Conservation (phyloP, 345 rosid genomes). For the Eucalyptus pauciflora region DNA sequence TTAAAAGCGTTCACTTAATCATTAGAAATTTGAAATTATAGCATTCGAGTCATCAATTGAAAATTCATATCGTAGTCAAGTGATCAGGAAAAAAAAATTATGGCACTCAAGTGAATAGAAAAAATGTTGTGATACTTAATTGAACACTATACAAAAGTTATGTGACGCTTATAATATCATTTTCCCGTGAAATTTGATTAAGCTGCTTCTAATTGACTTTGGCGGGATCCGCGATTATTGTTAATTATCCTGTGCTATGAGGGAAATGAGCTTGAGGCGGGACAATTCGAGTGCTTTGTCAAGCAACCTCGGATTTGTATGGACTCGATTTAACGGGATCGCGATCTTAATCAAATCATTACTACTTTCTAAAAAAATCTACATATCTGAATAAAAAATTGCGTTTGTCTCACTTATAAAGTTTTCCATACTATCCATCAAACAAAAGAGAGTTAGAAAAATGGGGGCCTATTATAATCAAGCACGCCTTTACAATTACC, state of each 20-base stretch:
- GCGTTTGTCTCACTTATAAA: not conserved
- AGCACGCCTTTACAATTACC: not conserved
- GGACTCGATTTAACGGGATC: not conserved
- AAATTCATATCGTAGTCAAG: no score
- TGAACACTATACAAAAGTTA: rapidly evolving
- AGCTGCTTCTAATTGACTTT: rapidly evolving
- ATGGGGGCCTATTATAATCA: not conserved
- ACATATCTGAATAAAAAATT: not conserved
- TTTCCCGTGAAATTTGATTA: rapidly evolving
- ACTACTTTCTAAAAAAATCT: not conserved
- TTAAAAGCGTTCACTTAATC: no score
- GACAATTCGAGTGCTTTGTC: not conserved
- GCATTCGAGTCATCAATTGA: rapidly evolving
- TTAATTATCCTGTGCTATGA: rapidly evolving
- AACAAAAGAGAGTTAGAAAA: not conserved
- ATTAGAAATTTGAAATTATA: rapidly evolving
- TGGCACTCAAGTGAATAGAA: rapidly evolving
- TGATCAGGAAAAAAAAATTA: no score
- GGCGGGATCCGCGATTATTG: rapidly evolving
- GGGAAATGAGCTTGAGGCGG: not conserved
- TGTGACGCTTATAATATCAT: no score
- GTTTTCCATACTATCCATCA: not conserved
- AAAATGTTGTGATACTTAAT: rapidly evolving
- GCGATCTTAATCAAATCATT: not conserved
- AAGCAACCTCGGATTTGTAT: not conserved